Percentiles rank a stretch among this genome's conserved stretches.
Conservation (phyloP, 116 monocot species). For the Papilionanthe hybrid region DNA sequence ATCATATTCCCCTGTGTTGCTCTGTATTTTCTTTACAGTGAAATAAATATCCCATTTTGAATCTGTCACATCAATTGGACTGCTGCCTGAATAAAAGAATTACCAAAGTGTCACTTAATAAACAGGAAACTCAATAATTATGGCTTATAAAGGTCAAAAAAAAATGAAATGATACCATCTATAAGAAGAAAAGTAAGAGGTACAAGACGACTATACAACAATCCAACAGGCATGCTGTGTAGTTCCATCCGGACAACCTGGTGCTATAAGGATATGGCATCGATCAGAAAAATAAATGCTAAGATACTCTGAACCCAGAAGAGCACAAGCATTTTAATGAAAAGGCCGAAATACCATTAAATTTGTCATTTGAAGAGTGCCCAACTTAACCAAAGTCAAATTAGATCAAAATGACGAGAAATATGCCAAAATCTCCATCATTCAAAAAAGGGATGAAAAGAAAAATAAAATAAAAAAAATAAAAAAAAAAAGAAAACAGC, state of each 20-base stretch:
- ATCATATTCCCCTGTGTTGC: slow-evolving; percentile 23
- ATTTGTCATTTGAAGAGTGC: too few species aligned
- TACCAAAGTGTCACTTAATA: background rate
- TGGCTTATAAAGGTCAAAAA: background rate
- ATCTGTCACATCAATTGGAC: slow-evolving; percentile 77
- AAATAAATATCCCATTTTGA: slow-evolving; percentile 88
- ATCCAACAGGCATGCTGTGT: slow-evolving; percentile 42
- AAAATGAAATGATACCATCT: slow-evolving; percentile 52
- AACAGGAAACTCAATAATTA: background rate
- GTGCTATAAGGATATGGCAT: background rate
- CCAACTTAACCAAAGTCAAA: too few species aligned
- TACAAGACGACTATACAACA: slow-evolving; percentile 70
- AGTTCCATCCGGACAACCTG: slow-evolving; percentile 74
- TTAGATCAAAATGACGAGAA: too few species aligned
- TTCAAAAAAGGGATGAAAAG: too few species aligned
- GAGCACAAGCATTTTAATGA: background rate
- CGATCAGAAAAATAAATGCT: background rate
- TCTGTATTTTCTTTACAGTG: slow-evolving; percentile 40
- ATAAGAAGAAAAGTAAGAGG: slow-evolving; percentile 83
- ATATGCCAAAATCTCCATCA: too few species aligned
- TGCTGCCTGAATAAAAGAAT: slow-evolving; percentile 46
- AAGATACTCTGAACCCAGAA: background rate
- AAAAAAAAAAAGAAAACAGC: background rate
- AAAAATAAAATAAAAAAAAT: too few species aligned
- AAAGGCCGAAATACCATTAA: background rate